phyloP scores from a whole-genome alignment of 1,284 basidiomycete species.

The Caloboletus firmus region DNA sequence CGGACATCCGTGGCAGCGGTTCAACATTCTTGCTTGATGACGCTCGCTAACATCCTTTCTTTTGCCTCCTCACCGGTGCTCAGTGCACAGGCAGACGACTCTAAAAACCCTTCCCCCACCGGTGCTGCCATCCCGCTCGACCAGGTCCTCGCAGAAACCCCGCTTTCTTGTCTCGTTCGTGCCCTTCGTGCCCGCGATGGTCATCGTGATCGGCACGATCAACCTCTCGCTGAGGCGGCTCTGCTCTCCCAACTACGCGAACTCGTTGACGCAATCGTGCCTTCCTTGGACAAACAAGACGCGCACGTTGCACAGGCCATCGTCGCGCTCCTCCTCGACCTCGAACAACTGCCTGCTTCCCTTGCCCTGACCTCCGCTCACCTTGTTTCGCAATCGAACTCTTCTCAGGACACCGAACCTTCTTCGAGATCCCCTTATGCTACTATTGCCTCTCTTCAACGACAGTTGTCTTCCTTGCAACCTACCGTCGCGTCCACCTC shows the following conservation, averaged over 20 bases:
- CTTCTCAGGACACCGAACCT: neutral
- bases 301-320: conserved; percentile 63
- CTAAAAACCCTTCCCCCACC: neutral
- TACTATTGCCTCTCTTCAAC: conserved; percentile 60
- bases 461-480: conserved; percentile 69
- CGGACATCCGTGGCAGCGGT: conserved; percentile 68
- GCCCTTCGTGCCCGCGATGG: conserved; percentile 56
- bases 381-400: conserved; percentile 1
- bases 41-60: conserved; percentile 69
- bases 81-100: neutral
- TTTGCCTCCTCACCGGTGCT: conserved; percentile 30
- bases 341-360: conserved; percentile 55
- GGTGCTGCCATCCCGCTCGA: conserved; percentile 3
- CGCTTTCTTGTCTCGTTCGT: conserved; percentile 61
- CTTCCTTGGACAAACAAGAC: conserved; percentile 48
- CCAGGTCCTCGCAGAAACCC: conserved; percentile 43
- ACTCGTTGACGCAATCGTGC: conserved; percentile 51
- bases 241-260: conserved; percentile 63
- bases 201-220: conserved; percentile 38
- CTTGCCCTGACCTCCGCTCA: conserved; percentile 14
- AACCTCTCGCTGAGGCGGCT: conserved; percentile 43
- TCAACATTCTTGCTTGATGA: conserved; percentile 70
- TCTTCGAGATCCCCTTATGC: conserved; percentile 33
- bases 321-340: conserved; percentile 63
- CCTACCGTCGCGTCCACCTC: conserved; percentile 23